Conservation (phyloP, 2,329 filamentous ascomycete genomes). For the Coleophoma crateriformis region DNA sequence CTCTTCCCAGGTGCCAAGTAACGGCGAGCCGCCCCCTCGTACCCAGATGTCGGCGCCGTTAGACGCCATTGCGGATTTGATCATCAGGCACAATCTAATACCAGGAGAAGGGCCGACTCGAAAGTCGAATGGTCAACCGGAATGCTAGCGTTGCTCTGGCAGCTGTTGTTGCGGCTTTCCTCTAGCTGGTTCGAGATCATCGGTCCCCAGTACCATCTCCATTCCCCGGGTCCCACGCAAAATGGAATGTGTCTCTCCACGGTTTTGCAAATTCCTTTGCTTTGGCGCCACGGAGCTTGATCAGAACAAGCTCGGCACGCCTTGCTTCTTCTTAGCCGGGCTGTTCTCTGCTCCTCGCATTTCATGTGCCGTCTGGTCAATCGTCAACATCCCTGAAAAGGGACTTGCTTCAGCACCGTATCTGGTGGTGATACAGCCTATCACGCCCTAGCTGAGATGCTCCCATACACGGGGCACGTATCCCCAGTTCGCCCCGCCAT, state of each 20-base stretch:
- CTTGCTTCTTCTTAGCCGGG: no score
- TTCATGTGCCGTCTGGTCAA: no score
- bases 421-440: no score
- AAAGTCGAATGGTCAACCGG: background rate
- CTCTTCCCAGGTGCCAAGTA: background rate
- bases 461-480: no score
- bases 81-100: background rate
- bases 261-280: background rate
- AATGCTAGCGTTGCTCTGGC: background rate
- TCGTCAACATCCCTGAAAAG: no score
- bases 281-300: no score
- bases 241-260: background rate
- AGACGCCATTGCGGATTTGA: background rate
- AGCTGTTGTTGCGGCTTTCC: background rate
- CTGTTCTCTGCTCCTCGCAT: no score
- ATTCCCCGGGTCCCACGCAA: background rate
- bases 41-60: background rate
- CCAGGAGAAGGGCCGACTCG: background rate
- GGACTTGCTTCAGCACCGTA: no score
- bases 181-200: background rate
- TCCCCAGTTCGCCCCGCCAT: no score
- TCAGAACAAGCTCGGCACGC: no score
- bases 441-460: no score
- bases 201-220: background rate
- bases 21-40: background rate